Evolutionary conservation across 148 eudicot species (phyloP), one percentile per base, ranked within the genome.

Genomic region (Agrostemma githago): DNA sequence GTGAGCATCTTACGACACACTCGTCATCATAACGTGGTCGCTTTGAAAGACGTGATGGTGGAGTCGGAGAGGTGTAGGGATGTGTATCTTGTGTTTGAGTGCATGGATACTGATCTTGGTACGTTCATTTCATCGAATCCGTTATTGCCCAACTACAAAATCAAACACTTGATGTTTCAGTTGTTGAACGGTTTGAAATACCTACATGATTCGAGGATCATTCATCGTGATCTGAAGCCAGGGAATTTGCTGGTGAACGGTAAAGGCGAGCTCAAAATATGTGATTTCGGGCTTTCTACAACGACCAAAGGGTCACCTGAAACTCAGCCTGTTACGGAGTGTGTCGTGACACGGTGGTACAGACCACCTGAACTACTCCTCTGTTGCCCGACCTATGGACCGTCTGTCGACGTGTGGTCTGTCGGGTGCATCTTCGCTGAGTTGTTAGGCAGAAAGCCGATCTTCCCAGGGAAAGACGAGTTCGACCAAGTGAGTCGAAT

Each of bases 351-450:
- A 4, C 83, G 84, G 8, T 83, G 82, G 86, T 85, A 85, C 61
- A 76, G 84, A 46, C 81, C 88, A 9, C 86, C 86, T 0, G 89
- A 83, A 80, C 76, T 86, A 5, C 77, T 86, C 20, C 74, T 82
- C 4, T 12, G 74, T 17, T 73, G 80, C 56, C 74, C 69, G 54
- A 51, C 72, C 34, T 83, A 86, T 9, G 83, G 79, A 37, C 37
- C 89, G 9, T 54, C 86, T 1, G 75, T 86, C n/a, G 86, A 86
- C 34, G 72, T 86, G 0, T 86, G 86, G 89, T 77, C 86, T 0
- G 86, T 75, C 3, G 89, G 86, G 0, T 86, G 89, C 62, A 83
- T 83, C 68, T 82, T 86, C 4, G 89, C 86, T 8, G 89, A 86
- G 66, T 19, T 86, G 9, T 68, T 86, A 5, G 83, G 86, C 3